phyloP scores from a whole-genome alignment of 139 green algal species.

The Chlorella sp. region DNA sequence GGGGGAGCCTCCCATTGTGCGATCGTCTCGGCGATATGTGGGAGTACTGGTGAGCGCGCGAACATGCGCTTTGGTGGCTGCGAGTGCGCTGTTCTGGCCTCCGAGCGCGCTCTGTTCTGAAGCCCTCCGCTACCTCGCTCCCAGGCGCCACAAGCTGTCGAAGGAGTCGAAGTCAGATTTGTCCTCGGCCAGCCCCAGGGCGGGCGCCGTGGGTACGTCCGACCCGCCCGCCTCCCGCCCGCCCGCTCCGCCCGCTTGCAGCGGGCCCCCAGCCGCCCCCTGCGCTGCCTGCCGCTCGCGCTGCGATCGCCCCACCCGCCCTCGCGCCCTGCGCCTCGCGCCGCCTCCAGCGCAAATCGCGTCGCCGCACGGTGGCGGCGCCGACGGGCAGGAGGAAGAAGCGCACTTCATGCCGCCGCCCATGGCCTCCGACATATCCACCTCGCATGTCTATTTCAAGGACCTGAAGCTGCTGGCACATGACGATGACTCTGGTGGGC shows the following conservation, averaged over 20 bases:
- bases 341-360: conserved; percentile 1
- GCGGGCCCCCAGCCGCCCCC: background rate
- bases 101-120: background rate
- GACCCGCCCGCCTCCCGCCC: background rate
- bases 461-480: conserved; percentile 54
- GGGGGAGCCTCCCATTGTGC: too few relatives aligned
- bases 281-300: background rate
- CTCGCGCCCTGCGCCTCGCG: background rate
- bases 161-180: conserved; percentile 1
- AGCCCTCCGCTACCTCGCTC: background rate
- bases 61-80: background rate
- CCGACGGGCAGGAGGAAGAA: conserved; percentile 17
- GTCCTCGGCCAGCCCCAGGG: background rate
- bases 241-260: background rate
- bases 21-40: too few relatives aligned
- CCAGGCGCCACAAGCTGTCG: conserved; percentile 27
- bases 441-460: conserved; percentile 26
- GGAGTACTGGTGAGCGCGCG: conserved; percentile 26
- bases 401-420: background rate
- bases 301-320: background rate
- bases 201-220: conserved; percentile 4
- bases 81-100: background rate
- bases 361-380: background rate
- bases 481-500: conserved; percentile 16
- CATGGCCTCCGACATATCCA: conserved; percentile 4